A percentile compares a stretch with the other conserved stretches of the same genome.
Evolutionary conservation across 768 basidiomycete genomes (phyloP).

Genomic region (Rhodotorula paludigena): DNA sequence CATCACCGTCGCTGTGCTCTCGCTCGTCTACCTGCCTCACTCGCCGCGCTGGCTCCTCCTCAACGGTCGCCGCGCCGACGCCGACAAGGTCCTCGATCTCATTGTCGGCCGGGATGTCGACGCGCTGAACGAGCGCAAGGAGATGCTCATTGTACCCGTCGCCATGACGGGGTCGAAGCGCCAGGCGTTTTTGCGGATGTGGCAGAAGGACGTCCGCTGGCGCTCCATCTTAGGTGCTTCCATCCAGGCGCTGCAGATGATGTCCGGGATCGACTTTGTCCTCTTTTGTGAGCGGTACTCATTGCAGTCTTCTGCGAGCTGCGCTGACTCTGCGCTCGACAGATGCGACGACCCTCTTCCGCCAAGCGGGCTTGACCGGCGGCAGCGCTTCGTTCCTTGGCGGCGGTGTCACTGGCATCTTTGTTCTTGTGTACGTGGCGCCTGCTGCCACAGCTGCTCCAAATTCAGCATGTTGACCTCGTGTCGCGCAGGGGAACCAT

Average conservation of each 20-base stretch:
- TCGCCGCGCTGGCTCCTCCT: constrained; percentile 51
- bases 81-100: constrained; percentile 41
- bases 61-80: constrained; percentile 48
- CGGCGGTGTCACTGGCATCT: constrained; percentile 54
- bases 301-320: background rate
- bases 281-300: constrained; percentile 10
- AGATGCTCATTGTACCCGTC: constrained; percentile 9
- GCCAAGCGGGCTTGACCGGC: constrained; percentile 49
- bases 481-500: background rate
- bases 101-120: constrained; percentile 45
- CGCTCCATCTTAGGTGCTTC: constrained; percentile 52
- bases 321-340: background rate
- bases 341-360: background rate
- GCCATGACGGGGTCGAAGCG: background rate
- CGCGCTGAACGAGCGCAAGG: constrained; percentile 39
- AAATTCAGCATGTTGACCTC: background rate
- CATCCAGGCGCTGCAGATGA: constrained; percentile 40
- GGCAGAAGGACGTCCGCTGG: constrained; percentile 41
- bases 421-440: constrained; percentile 42
- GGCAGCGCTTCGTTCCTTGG: constrained; percentile 55
- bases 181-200: constrained; percentile 36
- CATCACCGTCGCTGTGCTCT: constrained; percentile 43
- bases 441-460: no score
- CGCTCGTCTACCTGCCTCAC: constrained; percentile 49
- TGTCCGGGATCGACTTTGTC: constrained; percentile 44